These are phyloP conservation scores for Mycena galopus DNA, from an alignment of 768 basidiomycete species.

Conservation along the genomic window DNA sequence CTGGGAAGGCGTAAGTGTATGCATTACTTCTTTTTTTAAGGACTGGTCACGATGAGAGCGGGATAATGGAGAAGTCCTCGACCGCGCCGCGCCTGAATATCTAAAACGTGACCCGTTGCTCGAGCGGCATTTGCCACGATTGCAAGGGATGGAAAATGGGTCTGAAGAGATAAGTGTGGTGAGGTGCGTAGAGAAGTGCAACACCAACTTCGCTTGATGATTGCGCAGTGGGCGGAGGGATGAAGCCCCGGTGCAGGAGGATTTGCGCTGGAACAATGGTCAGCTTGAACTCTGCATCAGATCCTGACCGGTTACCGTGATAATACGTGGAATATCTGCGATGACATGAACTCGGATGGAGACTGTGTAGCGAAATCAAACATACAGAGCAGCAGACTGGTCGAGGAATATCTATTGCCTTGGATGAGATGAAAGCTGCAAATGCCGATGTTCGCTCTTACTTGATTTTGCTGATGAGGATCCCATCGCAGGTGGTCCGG, in stretches of 20 bases:
- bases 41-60: neutral
- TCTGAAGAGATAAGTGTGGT: neutral
- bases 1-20: constrained; percentile 14
- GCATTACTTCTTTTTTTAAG: neutral
- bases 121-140: constrained; percentile 67
- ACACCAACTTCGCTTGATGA: neutral
- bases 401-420: neutral
- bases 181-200: neutral
- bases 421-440: neutral
- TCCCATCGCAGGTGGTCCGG: neutral
- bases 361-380: neutral
- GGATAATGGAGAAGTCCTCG: constrained; percentile 4
- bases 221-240: neutral
- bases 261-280: neutral
- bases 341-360: neutral
- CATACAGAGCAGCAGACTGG: neutral
- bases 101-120: constrained; percentile 67
- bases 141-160: constrained; percentile 56
- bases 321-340: neutral
- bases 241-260: neutral
- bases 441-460: neutral
- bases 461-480: neutral
- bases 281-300: neutral
- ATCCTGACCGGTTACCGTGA: neutral
- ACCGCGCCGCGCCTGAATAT: constrained; percentile 38